Percentiles rank a stretch among this genome's conserved stretches.
phyloP scores from a whole-genome alignment of 176 grass and related monocot species.

The Dactylis glomerata region DNA sequence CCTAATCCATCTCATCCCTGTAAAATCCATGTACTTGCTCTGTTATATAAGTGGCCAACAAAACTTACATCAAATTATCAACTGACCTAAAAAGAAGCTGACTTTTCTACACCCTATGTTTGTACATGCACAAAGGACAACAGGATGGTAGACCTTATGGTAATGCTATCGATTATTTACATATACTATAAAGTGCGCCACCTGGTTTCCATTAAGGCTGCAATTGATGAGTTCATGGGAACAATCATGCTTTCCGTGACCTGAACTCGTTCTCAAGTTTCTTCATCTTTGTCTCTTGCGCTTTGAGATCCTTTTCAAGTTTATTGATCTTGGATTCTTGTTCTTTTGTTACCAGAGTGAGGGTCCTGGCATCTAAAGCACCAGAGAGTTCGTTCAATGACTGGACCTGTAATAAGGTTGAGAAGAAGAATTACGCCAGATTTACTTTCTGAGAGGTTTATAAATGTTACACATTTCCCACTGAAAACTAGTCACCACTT shows the following conservation, averaged over 20 bases:
- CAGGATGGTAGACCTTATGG: conserved; percentile 18
- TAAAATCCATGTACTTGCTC: not conserved
- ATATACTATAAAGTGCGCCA: conserved; percentile 24
- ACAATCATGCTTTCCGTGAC: conserved; percentile 35
- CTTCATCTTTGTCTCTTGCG: conserved; percentile 66
- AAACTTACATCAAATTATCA: conserved; percentile 35
- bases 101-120: conserved; percentile 19
- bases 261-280: conserved; percentile 62
- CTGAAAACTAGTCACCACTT: conserved; percentile 16
- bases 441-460: conserved; percentile 10
- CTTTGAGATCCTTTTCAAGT: conserved; percentile 53
- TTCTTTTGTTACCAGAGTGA: conserved; percentile 62
- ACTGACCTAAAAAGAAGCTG: conserved; percentile 19
- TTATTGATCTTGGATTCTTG: conserved; percentile 79
- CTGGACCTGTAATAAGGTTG: conserved; percentile 55
- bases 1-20: conserved; percentile 1
- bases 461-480: not conserved
- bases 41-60: conserved; percentile 19
- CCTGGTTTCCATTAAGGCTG: conserved; percentile 11
- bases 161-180: conserved; percentile 31
- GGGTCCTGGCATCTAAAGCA: conserved; percentile 64
- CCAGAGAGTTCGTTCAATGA: conserved; percentile 62
- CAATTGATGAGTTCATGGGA: conserved; percentile 1
- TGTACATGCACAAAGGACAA: conserved; percentile 18
- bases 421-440: conserved; percentile 25